These are phyloP conservation scores for Acanthamoeba culbertsoni DNA, from an alignment of 208 protist species.

Conservation along the genomic window DNA sequence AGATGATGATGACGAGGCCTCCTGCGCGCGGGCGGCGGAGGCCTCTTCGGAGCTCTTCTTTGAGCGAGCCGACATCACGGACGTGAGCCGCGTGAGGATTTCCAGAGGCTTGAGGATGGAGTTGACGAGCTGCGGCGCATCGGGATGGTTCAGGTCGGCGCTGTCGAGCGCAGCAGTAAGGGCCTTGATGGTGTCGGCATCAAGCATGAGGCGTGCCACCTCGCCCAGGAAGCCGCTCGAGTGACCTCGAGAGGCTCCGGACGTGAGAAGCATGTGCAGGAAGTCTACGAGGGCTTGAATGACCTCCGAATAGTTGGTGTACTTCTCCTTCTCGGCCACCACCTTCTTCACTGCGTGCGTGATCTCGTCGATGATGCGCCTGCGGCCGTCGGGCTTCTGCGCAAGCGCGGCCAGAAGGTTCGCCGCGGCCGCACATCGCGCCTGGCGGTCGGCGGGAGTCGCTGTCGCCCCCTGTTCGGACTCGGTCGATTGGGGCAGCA, in stretches of 20 bases:
- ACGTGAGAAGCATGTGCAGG: slow-evolving; percentile 40
- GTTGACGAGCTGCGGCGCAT: slow-evolving; percentile 42
- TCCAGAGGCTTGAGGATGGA: slow-evolving; percentile 11
- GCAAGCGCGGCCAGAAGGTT: slow-evolving; percentile 40
- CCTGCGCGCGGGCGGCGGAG: not conserved
- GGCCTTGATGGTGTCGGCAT: slow-evolving; percentile 49
- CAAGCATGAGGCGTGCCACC: slow-evolving; percentile 26
- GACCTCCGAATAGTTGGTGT: slow-evolving; percentile 27
- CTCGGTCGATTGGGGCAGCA: not conserved
- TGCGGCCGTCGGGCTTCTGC: slow-evolving; percentile 24
- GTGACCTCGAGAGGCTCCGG: not conserved
- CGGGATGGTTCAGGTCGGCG: slow-evolving; percentile 44
- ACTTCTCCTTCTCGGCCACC: not conserved
- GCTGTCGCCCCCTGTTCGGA: not conserved
- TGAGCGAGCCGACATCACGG: slow-evolving; percentile 8
- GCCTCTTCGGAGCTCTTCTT: not conserved
- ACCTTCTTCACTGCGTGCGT: slow-evolving; percentile 13
- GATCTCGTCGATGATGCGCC: slow-evolving; percentile 43
- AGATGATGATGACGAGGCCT: not conserved
- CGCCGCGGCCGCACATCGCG: not conserved
- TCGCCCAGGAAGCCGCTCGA: slow-evolving; percentile 40
- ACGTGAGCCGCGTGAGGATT: slow-evolving; percentile 41
- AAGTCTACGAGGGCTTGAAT: slow-evolving; percentile 52
- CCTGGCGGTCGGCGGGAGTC: not conserved
- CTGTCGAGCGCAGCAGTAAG: not conserved